Percentiles rank a stretch among this genome's conserved stretches.
Conservation (phyloP, 2,329 filamentous ascomycete species). For the Exserohilum turcica region DNA sequence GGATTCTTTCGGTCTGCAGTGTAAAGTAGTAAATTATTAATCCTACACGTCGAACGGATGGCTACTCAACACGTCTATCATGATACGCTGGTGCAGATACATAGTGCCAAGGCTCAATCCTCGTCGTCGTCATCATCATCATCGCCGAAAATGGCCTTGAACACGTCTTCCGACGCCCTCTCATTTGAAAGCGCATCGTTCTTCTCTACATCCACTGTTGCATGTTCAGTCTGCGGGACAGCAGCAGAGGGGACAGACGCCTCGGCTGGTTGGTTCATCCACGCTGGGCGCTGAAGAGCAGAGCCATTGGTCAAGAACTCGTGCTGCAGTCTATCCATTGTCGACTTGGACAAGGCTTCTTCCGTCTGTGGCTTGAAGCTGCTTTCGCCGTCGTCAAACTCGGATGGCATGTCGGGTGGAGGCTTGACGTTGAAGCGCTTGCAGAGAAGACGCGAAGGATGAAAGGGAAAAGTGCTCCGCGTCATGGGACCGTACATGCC, state of each 20-base stretch:
- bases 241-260: not conserved
- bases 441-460: conserved; percentile 83
- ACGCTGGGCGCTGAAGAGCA: conserved; percentile 35
- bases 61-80: not conserved
- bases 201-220: conserved; percentile 68
- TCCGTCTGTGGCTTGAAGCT: conserved; percentile 33
- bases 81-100: not conserved
- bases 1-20: no score
- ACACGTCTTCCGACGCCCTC: conserved; percentile 78
- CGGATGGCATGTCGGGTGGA: conserved; percentile 67
- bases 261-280: conserved; percentile 26
- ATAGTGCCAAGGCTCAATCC: conserved; percentile 3
- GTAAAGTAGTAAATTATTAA: not conserved
- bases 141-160: conserved; percentile 92
- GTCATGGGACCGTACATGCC: conserved; percentile 95
- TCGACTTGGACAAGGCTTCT: conserved; percentile 60
- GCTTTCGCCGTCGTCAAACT: conserved; percentile 44
- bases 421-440: conserved; percentile 90
- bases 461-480: conserved; percentile 71
- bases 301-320: conserved; percentile 38
- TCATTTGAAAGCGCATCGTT: conserved; percentile 80
- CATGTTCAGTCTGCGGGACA: conserved; percentile 24
- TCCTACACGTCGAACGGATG: no score
- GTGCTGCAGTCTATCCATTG: conserved; percentile 52
- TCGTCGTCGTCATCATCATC: conserved; percentile 68